Evolutionary conservation across 2,329 filamentous ascomycete species (phyloP).

Genomic region (Escovopsis sp.): DNA sequence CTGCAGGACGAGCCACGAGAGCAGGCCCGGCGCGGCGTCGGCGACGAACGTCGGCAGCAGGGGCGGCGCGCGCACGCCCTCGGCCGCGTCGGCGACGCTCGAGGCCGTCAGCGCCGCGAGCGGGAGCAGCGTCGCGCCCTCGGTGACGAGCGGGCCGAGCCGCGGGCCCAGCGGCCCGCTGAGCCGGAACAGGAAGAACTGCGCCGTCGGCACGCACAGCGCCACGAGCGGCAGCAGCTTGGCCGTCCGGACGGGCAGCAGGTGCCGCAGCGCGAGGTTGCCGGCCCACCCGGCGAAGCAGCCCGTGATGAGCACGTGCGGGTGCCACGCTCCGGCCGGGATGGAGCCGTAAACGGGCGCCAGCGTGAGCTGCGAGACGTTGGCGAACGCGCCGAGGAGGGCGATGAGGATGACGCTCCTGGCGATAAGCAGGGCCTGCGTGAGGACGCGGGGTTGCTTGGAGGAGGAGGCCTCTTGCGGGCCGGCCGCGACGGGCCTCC

Average conservation of each 20-base stretch:
- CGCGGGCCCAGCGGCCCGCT: slow-evolving; percentile 52
- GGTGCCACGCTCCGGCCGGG: slow-evolving; percentile 59
- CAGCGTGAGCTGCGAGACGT: slow-evolving; percentile 59
- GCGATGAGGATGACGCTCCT: slow-evolving; percentile 15
- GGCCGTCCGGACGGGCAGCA: slow-evolving; percentile 33
- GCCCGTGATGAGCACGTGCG: slow-evolving; percentile 47
- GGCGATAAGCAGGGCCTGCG: slow-evolving; percentile 27
- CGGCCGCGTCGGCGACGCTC: slow-evolving; percentile 48
- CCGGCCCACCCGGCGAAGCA: slow-evolving; percentile 59
- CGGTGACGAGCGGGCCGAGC: slow-evolving; percentile 62
- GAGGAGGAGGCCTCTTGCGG: too few species aligned
- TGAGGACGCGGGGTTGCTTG: slow-evolving; percentile 6
- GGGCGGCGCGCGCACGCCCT: slow-evolving; percentile 39
- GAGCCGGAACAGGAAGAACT: slow-evolving; percentile 54
- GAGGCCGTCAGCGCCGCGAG: slow-evolving; percentile 49
- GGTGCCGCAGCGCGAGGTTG: slow-evolving; percentile 37
- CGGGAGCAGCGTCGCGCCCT: slow-evolving; percentile 58
- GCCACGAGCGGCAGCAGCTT: slow-evolving; percentile 57
- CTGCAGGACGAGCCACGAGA: slow-evolving; percentile 51
- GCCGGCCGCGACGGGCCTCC: too few species aligned
- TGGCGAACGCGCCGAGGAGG: slow-evolving; percentile 43
- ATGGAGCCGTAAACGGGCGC: slow-evolving; percentile 83
- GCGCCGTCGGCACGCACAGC: slow-evolving; percentile 57
- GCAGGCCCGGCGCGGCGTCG: slow-evolving; percentile 50
- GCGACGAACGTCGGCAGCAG: slow-evolving; percentile 37